Percentiles rank a stretch among this genome's conserved stretches.
Evolutionary conservation across 1,139 yeast genomes (phyloP).

Genomic region (Sugiyamaella pinicola): DNA sequence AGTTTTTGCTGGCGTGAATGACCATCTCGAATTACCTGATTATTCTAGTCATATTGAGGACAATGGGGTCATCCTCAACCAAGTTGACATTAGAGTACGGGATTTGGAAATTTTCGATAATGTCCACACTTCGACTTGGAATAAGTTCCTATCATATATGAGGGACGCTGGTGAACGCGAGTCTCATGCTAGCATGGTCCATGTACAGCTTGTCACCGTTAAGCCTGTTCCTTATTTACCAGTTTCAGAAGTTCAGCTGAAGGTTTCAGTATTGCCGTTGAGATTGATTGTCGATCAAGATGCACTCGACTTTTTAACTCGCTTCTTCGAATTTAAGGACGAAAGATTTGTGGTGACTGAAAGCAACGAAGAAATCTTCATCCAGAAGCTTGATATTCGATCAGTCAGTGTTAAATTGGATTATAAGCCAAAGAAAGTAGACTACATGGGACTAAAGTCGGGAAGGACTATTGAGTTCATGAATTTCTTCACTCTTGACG

Average conservation of each 20-base stretch:
- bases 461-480: slow-evolving; percentile 86
- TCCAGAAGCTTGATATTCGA: slow-evolving; percentile 67
- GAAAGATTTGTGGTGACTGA: slow-evolving; percentile 52
- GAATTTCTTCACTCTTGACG: slow-evolving; percentile 87
- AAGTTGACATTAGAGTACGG: slow-evolving; percentile 48
- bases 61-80: slow-evolving; percentile 14
- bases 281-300: slow-evolving; percentile 91
- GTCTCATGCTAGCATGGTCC: slow-evolving; percentile 66
- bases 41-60: slow-evolving; percentile 3
- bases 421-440: slow-evolving; percentile 88
- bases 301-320: slow-evolving; percentile 75
- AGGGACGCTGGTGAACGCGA: slow-evolving; percentile 70
- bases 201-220: slow-evolving; percentile 56
- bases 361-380: slow-evolving; percentile 62
- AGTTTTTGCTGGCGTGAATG: slow-evolving; percentile 49
- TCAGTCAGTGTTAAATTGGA: slow-evolving; percentile 72
- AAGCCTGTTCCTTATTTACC: slow-evolving; percentile 67
- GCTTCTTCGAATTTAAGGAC: slow-evolving; percentile 83
- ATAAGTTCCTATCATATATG: slow-evolving; percentile 74
- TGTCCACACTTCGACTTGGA: slow-evolving; percentile 89
- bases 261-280: slow-evolving; percentile 65
- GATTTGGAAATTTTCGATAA: slow-evolving; percentile 71
- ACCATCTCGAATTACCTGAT: slow-evolving; percentile 28
- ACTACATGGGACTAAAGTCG: slow-evolving; percentile 78
- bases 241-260: slow-evolving; percentile 67